phyloP scores from a whole-genome alignment of 495 filamentous ascomycete genomes.

The Trypethelium eluteriae region DNA sequence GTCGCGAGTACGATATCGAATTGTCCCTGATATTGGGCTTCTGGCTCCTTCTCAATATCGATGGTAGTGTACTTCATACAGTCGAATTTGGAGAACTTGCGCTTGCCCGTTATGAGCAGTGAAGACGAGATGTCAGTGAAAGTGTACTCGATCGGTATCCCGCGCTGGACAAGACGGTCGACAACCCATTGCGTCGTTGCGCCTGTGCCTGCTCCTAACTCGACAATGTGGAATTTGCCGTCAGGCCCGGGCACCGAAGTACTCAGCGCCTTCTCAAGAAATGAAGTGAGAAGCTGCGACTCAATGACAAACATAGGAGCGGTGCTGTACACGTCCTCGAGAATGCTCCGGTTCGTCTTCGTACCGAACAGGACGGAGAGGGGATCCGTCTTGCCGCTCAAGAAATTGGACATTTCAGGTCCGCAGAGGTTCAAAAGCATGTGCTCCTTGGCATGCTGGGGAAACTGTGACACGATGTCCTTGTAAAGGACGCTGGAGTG shows the following conservation, averaged over 20 bases:
- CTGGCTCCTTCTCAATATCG: not conserved
- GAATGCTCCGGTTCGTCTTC: not conserved
- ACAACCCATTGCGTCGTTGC: not conserved
- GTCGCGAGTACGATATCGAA: slow-evolving; percentile 23
- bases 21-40: slow-evolving; percentile 6
- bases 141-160: slow-evolving; percentile 2
- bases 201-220: slow-evolving; percentile 6
- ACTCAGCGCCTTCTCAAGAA: not conserved
- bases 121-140: slow-evolving; percentile 3
- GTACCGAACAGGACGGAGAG: not conserved
- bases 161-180: not conserved
- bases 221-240: not conserved
- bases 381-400: not conserved
- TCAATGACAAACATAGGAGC: not conserved
- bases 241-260: not conserved
- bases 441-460: not conserved
- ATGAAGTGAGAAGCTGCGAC: not conserved
- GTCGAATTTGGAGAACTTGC: not conserved
- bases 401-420: not conserved
- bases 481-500: not conserved
- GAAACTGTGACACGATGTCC: not conserved
- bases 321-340: not conserved
- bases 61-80: not conserved
- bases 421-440: not conserved
- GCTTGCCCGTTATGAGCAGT: not conserved